Conservation (phyloP, 2,329 filamentous ascomycete genomes). For the Pseudogymnoascus sp. region DNA sequence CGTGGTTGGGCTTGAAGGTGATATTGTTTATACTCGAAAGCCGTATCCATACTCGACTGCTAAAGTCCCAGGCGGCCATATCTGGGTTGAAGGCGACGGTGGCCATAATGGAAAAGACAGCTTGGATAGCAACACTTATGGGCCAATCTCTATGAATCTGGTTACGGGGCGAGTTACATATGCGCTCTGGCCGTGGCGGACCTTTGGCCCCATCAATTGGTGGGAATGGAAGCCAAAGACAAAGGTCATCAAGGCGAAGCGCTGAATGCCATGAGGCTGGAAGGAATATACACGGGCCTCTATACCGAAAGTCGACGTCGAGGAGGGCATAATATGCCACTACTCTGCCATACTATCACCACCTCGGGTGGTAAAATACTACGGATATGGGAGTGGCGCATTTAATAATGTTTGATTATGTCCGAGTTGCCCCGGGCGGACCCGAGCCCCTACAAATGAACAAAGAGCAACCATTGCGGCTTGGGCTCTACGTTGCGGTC, state of each 20-base stretch:
- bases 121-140: conserved; percentile 83
- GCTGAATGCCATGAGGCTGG: conserved; percentile 8
- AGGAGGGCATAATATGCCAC: background rate
- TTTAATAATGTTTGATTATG: background rate
- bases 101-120: conserved; percentile 50
- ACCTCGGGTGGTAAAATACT: background rate
- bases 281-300: background rate
- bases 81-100: conserved; percentile 94
- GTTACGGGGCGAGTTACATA: conserved; percentile 67
- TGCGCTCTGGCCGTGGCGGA: conserved; percentile 60
- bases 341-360: background rate
- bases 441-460: background rate
- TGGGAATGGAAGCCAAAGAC: conserved; percentile 39
- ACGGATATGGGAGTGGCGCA: background rate
- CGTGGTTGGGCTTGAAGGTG: conserved; percentile 72
- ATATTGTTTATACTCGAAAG: conserved; percentile 58
- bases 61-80: conserved; percentile 69
- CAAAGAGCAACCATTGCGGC: background rate
- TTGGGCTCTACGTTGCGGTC: background rate
- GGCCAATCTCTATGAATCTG: conserved; percentile 67
- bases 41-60: conserved; percentile 50
- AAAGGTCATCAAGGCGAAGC: conserved; percentile 31
- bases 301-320: background rate
- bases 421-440: background rate
- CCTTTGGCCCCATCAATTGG: conserved; percentile 50